Conservation (phyloP, 371 early-diverging fungal genomes). For the Mortierella sp. region DNA sequence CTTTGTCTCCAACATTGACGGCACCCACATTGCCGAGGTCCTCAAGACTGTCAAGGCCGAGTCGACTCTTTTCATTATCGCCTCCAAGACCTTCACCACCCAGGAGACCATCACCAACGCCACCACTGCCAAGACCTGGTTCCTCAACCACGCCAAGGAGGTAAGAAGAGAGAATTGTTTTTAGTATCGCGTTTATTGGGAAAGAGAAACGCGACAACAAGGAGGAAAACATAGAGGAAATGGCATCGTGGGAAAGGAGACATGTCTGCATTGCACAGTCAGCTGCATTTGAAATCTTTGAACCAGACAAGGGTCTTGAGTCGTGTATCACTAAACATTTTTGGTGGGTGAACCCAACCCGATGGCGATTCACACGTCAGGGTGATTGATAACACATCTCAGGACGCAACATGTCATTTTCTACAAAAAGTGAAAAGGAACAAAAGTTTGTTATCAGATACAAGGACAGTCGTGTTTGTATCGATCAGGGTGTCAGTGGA, state of each 20-base stretch:
- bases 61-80: conserved; percentile 97
- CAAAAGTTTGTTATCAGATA: background rate
- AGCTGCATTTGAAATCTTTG: background rate
- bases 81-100: conserved; percentile 99
- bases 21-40: conserved; percentile 95
- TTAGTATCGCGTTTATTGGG: background rate
- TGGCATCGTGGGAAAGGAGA: conserved; percentile 6
- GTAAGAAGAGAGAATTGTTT: conserved; percentile 60
- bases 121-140: conserved; percentile 95
- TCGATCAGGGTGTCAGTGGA: too few species aligned
- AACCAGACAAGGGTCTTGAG: background rate
- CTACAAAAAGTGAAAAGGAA: background rate
- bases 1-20: conserved; percentile 99
- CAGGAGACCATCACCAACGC: conserved; percentile 99
- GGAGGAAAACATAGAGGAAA: background rate
- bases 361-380: background rate
- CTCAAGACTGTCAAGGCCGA: conserved; percentile 92
- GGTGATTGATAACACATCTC: background rate
- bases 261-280: background rate
- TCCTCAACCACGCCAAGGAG: conserved; percentile 87
- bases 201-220: background rate
- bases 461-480: too few species aligned
- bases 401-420: background rate
- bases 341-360: background rate
- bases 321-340: background rate